These are phyloP conservation scores for Kregervanrija pseudodelftensis DNA, from an alignment of 805 yeast genomes.

Conservation along the genomic window DNA sequence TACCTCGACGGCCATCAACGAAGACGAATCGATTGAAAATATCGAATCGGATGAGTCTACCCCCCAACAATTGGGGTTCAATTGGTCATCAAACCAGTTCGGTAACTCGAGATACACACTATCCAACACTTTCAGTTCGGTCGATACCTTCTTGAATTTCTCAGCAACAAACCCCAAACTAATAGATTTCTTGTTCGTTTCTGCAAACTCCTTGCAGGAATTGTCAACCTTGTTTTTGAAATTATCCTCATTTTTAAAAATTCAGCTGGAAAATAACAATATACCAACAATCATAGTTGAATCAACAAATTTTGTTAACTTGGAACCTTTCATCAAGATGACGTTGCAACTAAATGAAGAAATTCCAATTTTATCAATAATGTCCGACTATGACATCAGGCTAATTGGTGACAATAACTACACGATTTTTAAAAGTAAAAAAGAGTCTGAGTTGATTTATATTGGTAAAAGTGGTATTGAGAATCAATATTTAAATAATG, in stretches of 20 bases:
- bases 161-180: slow-evolving; percentile 15
- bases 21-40: neutral
- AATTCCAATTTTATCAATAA: slow-evolving; percentile 44
- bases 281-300: slow-evolving; percentile 56
- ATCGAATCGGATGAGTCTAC: neutral
- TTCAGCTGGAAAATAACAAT: slow-evolving; percentile 17
- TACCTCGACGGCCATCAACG: slow-evolving; percentile 18
- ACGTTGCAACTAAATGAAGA: slow-evolving; percentile 26
- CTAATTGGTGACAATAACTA: slow-evolving; percentile 27
- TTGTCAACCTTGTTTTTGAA: slow-evolving; percentile 35
- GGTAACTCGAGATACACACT: slow-evolving; percentile 26
- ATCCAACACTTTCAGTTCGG: slow-evolving; percentile 5
- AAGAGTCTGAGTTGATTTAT: slow-evolving; percentile 41
- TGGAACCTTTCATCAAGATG: slow-evolving; percentile 57
- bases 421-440: slow-evolving; percentile 30
- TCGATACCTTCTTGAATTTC: too few relatives aligned
- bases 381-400: slow-evolving; percentile 57
- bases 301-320: slow-evolving; percentile 62
- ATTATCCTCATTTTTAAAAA: slow-evolving; percentile 30
- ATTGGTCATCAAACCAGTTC: slow-evolving; percentile 27
- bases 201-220: slow-evolving; percentile 46
- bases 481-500: slow-evolving; percentile 35
- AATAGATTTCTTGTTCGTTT: slow-evolving; percentile 39
- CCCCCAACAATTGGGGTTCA: slow-evolving; percentile 12
- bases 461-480: slow-evolving; percentile 36